These are phyloP conservation scores for Zymoseptoria tritici DNA, from an alignment of 2,329 filamentous ascomycete genomes.

Conservation along the genomic window DNA sequence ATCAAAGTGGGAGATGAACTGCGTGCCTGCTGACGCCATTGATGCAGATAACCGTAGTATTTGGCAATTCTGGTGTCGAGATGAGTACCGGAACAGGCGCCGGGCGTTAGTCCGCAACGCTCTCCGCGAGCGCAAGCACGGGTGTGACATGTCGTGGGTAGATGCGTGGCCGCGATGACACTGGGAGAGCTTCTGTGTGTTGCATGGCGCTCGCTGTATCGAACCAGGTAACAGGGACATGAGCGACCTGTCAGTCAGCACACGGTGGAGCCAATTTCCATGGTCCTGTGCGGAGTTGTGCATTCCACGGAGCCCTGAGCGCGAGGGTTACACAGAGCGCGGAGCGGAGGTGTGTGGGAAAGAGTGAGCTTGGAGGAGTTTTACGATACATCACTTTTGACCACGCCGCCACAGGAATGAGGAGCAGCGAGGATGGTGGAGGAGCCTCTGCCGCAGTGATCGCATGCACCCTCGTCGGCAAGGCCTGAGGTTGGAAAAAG, in stretches of 20 bases:
- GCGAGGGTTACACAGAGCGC: constrained; percentile 9
- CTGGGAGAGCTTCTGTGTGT: constrained; percentile 24
- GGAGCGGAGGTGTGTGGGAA: constrained; percentile 8
- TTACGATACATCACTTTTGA: neutral
- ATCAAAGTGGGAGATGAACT: constrained; percentile 7
- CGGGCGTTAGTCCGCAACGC: constrained; percentile 8
- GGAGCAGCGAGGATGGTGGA: neutral
- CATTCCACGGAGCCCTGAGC: constrained; percentile 9
- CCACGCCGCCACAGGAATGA: neutral
- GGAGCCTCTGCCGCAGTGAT: neutral
- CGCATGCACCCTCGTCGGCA: neutral
- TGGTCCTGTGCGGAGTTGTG: constrained; percentile 3
- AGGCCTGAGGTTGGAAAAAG: neutral
- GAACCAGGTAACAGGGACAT: constrained; percentile 23
- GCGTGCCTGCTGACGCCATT: constrained; percentile 17
- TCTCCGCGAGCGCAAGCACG: constrained; percentile 5
- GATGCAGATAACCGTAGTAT: constrained; percentile 16
- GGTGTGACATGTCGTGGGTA: constrained; percentile 16
- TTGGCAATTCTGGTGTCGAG: constrained; percentile 5
- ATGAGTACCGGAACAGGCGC: constrained; percentile 1
- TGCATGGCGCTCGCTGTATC: constrained; percentile 20
- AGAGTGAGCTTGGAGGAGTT: constrained; percentile 11
- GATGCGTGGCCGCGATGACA: constrained; percentile 10
- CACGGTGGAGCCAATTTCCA: constrained; percentile 15
- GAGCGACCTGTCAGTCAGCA: constrained; percentile 20